Evolutionary conservation across 1,284 basidiomycete species (phyloP), one percentile per base, ranked within the genome.

Genomic region (Trametes versicolor): DNA sequence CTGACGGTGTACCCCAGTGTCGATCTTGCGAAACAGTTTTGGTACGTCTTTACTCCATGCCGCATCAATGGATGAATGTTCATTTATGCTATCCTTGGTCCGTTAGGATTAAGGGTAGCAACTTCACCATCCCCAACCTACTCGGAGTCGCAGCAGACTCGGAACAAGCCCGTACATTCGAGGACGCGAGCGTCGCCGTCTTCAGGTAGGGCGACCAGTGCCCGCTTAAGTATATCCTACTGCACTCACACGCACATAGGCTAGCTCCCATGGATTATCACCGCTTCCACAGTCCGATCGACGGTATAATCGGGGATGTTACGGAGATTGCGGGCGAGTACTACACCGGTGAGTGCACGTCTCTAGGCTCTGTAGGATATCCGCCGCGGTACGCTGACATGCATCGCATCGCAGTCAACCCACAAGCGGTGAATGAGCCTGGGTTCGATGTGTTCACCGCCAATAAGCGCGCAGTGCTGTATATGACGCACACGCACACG

Each of bases 251-350:
- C 21, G 19, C 50, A 45, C 23, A 17, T 47, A 84, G 92, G 23
- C 84, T 94, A 19, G 92, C 93, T 0, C 94, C 93, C 0, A 87
- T 90, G 41, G 94, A 96, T 74, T 96, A 95, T 71, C 94, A 95
- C 74, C 87, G 94, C 25, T 96, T 94, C 83, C 94, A 96, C 72
- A 87, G 86, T 32, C 94, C 93, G 1, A 82, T 91, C 29, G 87
- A 91, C 60, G 91, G 85, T 23, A 82, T 79, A 27, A 70, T 88
- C 2, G 82, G 80, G 21, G 81, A 83, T n/a, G 76, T 83, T 3
- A 81, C 78, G 3, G 79, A 85, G 61, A 80, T 92, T 5, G 77
- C 81, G 0, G 87, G 87, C 3, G 80, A 88, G 64, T 88, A 87
- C 68, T 89, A 85, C 67, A 89, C 87, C 0, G 85, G 85, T 85